These are phyloP conservation scores for Colletotrichum sp. DNA, from an alignment of 2,329 filamentous ascomycete genomes.

Conservation along the genomic window DNA sequence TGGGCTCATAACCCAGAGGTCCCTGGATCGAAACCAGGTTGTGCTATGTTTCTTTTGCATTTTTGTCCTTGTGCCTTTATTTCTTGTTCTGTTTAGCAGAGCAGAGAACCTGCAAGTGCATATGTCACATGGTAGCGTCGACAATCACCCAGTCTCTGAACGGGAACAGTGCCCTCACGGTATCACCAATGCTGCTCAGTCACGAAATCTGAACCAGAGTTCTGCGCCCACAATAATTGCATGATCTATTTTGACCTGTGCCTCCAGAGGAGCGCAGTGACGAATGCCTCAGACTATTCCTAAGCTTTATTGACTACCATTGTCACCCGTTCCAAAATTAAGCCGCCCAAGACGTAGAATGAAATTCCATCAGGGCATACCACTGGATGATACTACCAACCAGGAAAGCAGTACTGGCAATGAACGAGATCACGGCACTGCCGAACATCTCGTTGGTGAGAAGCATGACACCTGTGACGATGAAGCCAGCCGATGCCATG, in stretches of 20 bases:
- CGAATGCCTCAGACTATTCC: neutral
- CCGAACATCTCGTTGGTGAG: neutral
- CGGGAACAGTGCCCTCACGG: neutral
- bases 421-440: neutral
- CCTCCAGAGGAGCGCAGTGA: neutral
- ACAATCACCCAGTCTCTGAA: neutral
- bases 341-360: neutral
- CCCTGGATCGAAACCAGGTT: slow-evolving; percentile 18
- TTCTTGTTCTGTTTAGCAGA: neutral
- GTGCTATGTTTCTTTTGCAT: neutral
- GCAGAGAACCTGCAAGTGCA: neutral
- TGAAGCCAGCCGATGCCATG: neutral
- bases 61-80: neutral
- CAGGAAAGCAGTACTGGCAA: neutral
- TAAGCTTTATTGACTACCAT: neutral
- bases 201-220: neutral
- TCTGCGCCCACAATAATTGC: neutral
- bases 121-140: neutral
- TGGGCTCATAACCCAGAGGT: slow-evolving; percentile 20
- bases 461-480: neutral
- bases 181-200: neutral
- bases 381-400: neutral
- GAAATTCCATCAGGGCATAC: neutral
- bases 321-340: accelerated
- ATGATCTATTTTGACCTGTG: neutral